Evolutionary conservation across 306 rosid genomes (phyloP).

Genomic region (Acacia confusa): DNA sequence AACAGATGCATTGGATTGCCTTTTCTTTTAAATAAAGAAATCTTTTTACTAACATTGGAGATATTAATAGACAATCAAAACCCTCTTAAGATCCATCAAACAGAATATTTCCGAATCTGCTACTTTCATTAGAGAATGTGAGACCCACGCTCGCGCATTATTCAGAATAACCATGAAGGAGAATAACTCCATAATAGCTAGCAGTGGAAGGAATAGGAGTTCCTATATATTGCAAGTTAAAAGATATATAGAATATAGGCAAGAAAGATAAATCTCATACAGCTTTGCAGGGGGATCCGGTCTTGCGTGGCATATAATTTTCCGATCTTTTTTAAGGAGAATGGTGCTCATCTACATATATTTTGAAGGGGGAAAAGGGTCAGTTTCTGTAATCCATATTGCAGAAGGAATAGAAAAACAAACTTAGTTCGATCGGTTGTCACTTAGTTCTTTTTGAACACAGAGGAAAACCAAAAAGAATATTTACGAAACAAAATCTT

Average conservation of each 20-base stretch:
- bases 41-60: neutral
- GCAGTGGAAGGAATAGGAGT: neutral
- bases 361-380: neutral
- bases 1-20: neutral
- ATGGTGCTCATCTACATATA: constrained; percentile 36
- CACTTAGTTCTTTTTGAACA: neutral
- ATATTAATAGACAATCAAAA: neutral
- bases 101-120: neutral
- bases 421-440: neutral
- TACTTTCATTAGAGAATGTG: neutral
- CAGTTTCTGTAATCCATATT: neutral
- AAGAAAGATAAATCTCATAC: constrained; percentile 29
- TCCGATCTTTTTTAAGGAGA: constrained; percentile 43
- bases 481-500: neutral
- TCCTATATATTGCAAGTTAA: neutral
- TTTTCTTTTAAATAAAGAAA: neutral
- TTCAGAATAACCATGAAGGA: neutral
- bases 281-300: constrained; percentile 30
- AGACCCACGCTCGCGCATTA: neutral
- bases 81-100: neutral
- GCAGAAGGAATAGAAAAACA: neutral
- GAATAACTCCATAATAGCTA: neutral
- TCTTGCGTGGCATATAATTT: constrained; percentile 36
- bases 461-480: neutral
- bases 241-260: neutral